A percentile compares a stretch with the other conserved stretches of the same genome.
Evolutionary conservation across 1,284 basidiomycete genomes (phyloP).

Genomic region (Hypsizygus ulmarius): DNA sequence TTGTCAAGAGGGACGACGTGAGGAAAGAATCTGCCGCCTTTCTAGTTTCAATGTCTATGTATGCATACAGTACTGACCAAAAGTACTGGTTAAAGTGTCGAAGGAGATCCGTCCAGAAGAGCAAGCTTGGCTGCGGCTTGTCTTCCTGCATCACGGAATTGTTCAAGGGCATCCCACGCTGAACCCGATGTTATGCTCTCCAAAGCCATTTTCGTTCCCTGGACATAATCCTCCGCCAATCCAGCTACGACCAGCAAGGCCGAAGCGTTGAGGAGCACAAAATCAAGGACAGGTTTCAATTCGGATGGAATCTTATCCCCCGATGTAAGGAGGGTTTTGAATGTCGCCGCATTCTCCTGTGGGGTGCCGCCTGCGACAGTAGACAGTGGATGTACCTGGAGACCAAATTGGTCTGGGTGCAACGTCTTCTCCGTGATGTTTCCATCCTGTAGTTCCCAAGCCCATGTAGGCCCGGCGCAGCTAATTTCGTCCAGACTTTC

Average conservation of each 20-base stretch:
- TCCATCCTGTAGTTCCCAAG: constrained; percentile 45
- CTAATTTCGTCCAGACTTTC: constrained; percentile 96
- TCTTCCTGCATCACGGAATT: constrained; percentile 38
- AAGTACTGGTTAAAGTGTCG: not conserved
- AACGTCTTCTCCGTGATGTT: constrained; percentile 50
- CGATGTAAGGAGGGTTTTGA: constrained; percentile 57
- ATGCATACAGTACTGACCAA: not conserved
- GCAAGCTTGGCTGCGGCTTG: constrained; percentile 15
- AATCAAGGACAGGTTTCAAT: constrained; percentile 68
- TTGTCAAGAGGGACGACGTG: too few species aligned
- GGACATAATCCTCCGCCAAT: constrained; percentile 62
- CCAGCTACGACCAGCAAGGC: constrained; percentile 83
- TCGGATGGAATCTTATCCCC: constrained; percentile 48
- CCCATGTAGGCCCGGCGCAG: constrained; percentile 84
- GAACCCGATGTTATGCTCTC: constrained; percentile 71
- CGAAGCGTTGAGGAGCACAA: constrained; percentile 84
- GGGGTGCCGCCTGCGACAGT: constrained; percentile 74
- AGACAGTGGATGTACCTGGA: constrained; percentile 64
- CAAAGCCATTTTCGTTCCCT: constrained; percentile 73
- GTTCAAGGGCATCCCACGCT: constrained; percentile 70
- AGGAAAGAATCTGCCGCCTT: too few species aligned
- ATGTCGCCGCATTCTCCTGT: constrained; percentile 69
- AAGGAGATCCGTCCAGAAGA: not conserved
- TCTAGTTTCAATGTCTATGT: not conserved
- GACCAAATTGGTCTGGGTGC: constrained; percentile 68